These are phyloP conservation scores for Tolypocladium sp. DNA, from an alignment of 2,329 filamentous ascomycete species.

Conservation along the genomic window DNA sequence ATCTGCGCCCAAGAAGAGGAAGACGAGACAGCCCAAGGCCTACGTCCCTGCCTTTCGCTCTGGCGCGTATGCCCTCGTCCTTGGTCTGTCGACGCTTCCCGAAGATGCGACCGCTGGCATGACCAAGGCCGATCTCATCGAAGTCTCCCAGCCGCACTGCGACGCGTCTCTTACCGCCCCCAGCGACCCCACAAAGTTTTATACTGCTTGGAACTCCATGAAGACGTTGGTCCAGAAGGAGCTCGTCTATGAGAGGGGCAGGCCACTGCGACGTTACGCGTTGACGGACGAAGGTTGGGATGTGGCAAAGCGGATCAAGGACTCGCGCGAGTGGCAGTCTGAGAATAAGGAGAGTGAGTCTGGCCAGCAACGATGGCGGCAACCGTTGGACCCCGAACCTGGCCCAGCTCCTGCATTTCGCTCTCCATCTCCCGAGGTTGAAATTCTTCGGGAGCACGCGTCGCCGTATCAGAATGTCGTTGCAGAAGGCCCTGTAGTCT, in stretches of 20 bases:
- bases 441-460: neutral
- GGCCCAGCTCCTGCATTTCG: neutral
- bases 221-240: slow-evolving; percentile 67
- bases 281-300: slow-evolving; percentile 75
- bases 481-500: slow-evolving; percentile 23
- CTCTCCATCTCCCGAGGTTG: neutral
- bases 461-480: slow-evolving; percentile 28
- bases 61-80: slow-evolving; percentile 62
- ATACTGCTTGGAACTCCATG: slow-evolving; percentile 79
- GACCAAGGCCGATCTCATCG: slow-evolving; percentile 60
- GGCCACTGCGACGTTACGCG: slow-evolving; percentile 57
- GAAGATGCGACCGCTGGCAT: slow-evolving; percentile 45
- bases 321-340: slow-evolving; percentile 30
- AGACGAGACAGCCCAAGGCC: slow-evolving; percentile 46
- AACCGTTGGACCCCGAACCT: neutral
- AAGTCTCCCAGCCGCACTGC: slow-evolving; percentile 60
- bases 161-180: slow-evolving; percentile 65
- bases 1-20: slow-evolving; percentile 42
- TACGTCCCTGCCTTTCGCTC: slow-evolving; percentile 69
- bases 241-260: slow-evolving; percentile 61
- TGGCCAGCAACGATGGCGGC: neutral
- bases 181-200: slow-evolving; percentile 57
- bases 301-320: slow-evolving; percentile 55
- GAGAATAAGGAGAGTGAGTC: slow-evolving; percentile 10
- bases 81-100: slow-evolving; percentile 53